Conservation (phyloP, 78 protist genomes). For the Dictyostelium purpureum region DNA sequence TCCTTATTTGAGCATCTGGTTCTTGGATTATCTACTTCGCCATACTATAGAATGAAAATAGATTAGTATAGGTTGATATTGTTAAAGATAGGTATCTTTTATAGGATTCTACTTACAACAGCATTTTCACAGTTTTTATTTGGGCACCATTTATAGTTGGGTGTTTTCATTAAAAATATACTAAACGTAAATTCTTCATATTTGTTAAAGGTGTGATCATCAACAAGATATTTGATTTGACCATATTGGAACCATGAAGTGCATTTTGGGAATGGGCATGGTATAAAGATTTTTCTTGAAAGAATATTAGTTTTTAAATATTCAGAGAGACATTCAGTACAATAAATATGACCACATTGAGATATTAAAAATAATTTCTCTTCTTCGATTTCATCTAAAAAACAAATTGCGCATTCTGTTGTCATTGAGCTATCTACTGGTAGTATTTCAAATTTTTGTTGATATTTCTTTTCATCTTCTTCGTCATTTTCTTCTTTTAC, state of each 20-base stretch:
- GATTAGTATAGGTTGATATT: not conserved
- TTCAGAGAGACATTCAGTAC: slow-evolving; percentile 14
- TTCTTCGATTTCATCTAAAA: not conserved
- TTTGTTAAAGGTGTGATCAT: not conserved
- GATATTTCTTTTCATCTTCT: slow-evolving; percentile 7
- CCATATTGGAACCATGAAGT: slow-evolving; percentile 6
- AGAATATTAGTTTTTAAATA: not conserved
- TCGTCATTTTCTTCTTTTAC: not conserved
- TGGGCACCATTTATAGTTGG: slow-evolving; percentile 53
- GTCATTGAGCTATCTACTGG: not conserved
- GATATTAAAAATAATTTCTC: not conserved
- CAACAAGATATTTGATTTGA: slow-evolving; percentile 4
- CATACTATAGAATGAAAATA: not conserved
- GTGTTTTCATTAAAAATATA: slow-evolving; percentile 9
- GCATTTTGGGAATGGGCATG: slow-evolving; percentile 21
- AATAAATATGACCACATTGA: slow-evolving; percentile 30
- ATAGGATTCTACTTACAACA: not conserved
- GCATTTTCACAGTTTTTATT: slow-evolving; percentile 32
- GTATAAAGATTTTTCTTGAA: not conserved
- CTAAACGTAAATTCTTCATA: slow-evolving; percentile 24
- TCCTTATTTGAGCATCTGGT: not conserved
- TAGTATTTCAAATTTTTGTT: slow-evolving; percentile 23
- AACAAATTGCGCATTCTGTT: slow-evolving; percentile 13
- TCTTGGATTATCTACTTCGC: slow-evolving; percentile 36
- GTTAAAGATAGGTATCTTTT: not conserved